A percentile compares a stretch with the other conserved stretches of the same genome.
Evolutionary conservation across 116 monocot species (phyloP).

Genomic region (Phalaenopsis hybrid): DNA sequence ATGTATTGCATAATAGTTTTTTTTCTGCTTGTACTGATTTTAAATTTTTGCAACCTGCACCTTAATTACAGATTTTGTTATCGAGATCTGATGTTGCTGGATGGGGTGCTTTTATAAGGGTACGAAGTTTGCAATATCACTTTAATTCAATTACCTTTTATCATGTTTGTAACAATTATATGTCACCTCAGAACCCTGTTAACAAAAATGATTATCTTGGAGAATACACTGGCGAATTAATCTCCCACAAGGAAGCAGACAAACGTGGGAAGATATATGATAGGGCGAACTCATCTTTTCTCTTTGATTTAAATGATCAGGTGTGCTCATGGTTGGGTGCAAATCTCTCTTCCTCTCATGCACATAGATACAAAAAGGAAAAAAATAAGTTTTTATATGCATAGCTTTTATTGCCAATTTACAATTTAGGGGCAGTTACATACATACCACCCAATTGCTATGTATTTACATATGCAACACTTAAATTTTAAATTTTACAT

Average conservation of each 20-base stretch:
- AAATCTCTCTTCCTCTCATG: neutral
- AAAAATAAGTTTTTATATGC: neutral
- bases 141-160: neutral
- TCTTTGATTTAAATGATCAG: slow-evolving; percentile 99
- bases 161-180: neutral
- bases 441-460: too few species aligned
- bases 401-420: neutral
- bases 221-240: slow-evolving; percentile 96
- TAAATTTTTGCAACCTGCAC: slow-evolving; percentile 1
- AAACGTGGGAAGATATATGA: slow-evolving; percentile 99
- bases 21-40: neutral
- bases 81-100: slow-evolving; percentile 93
- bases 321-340: slow-evolving; percentile 12
- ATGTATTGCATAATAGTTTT: neutral
- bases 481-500: too few species aligned
- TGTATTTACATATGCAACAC: too few species aligned
- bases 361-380: neutral
- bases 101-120: slow-evolving; percentile 98
- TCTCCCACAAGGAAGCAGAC: slow-evolving; percentile 97
- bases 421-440: neutral
- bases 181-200: slow-evolving; percentile 62
- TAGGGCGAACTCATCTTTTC: slow-evolving; percentile 94
- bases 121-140: slow-evolving; percentile 6
- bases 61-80: slow-evolving; percentile 58
- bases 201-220: slow-evolving; percentile 98